Percentiles rank a stretch among this genome's conserved stretches.
Conservation (phyloP, 129 eudicot species). For the Kitagawia praeruptora region DNA sequence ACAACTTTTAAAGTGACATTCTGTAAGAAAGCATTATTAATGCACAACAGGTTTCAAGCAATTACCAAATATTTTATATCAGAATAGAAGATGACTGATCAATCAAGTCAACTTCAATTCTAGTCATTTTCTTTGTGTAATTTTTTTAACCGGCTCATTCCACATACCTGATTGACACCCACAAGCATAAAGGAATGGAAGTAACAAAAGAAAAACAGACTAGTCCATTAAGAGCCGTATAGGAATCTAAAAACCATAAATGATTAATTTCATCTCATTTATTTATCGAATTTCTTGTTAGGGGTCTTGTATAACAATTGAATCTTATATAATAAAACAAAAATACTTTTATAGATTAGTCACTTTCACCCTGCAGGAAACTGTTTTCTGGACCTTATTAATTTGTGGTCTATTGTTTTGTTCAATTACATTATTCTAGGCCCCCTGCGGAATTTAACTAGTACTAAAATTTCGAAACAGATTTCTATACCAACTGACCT, state of each 20-base stretch:
- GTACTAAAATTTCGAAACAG: not conserved
- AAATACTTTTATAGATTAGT: not conserved
- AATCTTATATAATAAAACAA: too few relatives aligned
- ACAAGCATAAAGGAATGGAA: not conserved
- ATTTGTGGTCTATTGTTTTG: not conserved
- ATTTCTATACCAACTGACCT: constrained; percentile 26
- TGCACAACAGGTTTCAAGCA: too few relatives aligned
- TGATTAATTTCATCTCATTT: too few relatives aligned
- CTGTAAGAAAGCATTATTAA: too few relatives aligned
- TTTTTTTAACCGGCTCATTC: not conserved
- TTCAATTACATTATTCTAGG: too few relatives aligned
- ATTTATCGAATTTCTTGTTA: not conserved
- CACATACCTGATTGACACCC: not conserved
- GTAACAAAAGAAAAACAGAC: not conserved
- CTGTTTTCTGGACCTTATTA: not conserved
- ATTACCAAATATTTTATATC: not conserved
- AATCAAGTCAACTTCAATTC: not conserved
- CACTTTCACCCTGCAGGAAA: not conserved
- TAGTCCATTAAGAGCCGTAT: not conserved
- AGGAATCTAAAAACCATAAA: not conserved
- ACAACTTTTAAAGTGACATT: too few relatives aligned
- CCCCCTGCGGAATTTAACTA: not conserved
- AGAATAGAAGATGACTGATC: not conserved
- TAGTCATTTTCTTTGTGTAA: not conserved
- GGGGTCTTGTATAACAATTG: not conserved